These are phyloP conservation scores for Parastagonospora avenae DNA, from an alignment of 2,329 filamentous ascomycete species.

Conservation along the genomic window DNA sequence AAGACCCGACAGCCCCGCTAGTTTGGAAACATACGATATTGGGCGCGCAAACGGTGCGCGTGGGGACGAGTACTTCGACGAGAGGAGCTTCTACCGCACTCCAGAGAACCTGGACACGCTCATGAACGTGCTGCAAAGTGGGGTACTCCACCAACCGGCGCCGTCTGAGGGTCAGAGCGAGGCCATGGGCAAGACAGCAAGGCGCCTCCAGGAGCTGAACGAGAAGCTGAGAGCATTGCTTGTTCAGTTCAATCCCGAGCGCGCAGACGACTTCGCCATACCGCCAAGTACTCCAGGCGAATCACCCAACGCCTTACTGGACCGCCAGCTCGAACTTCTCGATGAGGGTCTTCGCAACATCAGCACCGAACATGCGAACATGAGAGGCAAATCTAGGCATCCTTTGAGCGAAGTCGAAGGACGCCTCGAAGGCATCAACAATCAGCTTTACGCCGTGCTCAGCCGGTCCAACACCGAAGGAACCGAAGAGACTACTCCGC, in stretches of 20 bases:
- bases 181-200: slow-evolving; percentile 66
- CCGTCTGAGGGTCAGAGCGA: slow-evolving; percentile 48
- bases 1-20: slow-evolving; percentile 76
- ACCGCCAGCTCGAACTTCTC: slow-evolving; percentile 72
- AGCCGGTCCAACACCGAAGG: slow-evolving; percentile 57
- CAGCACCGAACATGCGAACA: slow-evolving; percentile 58
- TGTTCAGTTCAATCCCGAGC: slow-evolving; percentile 63
- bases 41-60: slow-evolving; percentile 56
- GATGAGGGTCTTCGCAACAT: slow-evolving; percentile 68
- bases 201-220: slow-evolving; percentile 71
- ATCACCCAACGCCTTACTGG: slow-evolving; percentile 39
- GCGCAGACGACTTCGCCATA: slow-evolving; percentile 38
- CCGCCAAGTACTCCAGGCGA: slow-evolving; percentile 22
- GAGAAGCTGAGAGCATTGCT: slow-evolving; percentile 70
- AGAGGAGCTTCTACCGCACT: slow-evolving; percentile 73
- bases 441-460: slow-evolving; percentile 61
- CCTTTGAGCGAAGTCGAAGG: slow-evolving; percentile 44
- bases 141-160: slow-evolving; percentile 35
- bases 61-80: slow-evolving; percentile 73
- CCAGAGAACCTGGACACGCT: slow-evolving; percentile 67
- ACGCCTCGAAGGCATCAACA: slow-evolving; percentile 60
- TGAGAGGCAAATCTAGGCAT: slow-evolving; percentile 34
- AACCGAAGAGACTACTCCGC: slow-evolving; percentile 58
- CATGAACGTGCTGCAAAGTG: slow-evolving; percentile 45
- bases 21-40: slow-evolving; percentile 72